Evolutionary conservation across 441 rosid genomes (phyloP).

Genomic region (Euphorbia schlechtendalii): DNA sequence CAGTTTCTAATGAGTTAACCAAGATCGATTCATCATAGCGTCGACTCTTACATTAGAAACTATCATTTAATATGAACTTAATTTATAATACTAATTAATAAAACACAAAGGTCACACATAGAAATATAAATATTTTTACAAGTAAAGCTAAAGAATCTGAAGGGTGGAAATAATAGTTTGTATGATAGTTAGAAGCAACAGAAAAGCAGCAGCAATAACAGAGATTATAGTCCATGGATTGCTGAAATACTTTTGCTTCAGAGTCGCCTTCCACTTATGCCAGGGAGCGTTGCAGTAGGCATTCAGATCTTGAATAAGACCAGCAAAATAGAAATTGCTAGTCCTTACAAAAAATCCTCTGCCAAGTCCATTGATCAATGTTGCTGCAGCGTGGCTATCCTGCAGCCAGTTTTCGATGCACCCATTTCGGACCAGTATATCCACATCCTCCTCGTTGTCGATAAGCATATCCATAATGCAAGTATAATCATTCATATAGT

Average conservation of each 20-base stretch:
- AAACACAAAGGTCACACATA: no score
- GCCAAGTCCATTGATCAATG: neutral
- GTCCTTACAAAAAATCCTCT: neutral
- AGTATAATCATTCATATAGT: neutral
- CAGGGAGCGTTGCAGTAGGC: neutral
- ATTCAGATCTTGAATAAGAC: neutral
- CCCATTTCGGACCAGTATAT: neutral
- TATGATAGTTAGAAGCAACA: neutral
- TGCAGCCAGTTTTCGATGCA: neutral
- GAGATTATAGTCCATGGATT: slow-evolving; percentile 7
- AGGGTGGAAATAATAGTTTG: neutral
- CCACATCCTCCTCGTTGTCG: slow-evolving; percentile 1
- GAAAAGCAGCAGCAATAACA: slow-evolving; percentile 5
- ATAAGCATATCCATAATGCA: no score
- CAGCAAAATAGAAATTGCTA: neutral
- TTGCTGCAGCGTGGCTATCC: neutral
- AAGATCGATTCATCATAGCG: no score
- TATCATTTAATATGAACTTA: no score
- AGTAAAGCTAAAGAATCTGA: neutral
- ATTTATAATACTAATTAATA: no score
- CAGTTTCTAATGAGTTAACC: no score
- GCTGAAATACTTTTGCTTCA: neutral
- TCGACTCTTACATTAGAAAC: no score
- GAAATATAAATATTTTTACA: no score
- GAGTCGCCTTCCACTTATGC: slow-evolving; percentile 1